Base-by-base conservation (phyloP, 768 basidiomycete genomes). In the Termitomyces sp. region DNA sequence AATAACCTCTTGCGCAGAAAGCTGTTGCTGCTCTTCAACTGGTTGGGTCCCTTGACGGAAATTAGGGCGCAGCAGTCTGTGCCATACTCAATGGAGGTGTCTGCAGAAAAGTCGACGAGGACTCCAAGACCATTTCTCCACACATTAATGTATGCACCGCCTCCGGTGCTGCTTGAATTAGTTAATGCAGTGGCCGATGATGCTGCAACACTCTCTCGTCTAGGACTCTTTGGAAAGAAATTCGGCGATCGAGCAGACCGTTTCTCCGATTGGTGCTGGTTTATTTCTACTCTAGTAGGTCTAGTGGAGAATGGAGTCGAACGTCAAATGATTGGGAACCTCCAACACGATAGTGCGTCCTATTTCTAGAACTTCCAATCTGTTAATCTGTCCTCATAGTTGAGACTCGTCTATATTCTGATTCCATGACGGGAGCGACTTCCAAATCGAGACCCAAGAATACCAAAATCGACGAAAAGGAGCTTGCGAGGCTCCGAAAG, bases 191-290 rank as follows among this genome's bases (percentile, higher is more conserved):
- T 85, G 36, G 79, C 92, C 7, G 91, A 94, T 64, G 92, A 94
- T 71, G 68, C 90, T n/a, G 79, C 81, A 47, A 91, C 90, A n/a
- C 82, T 86, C 63, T 84, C 87, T 13, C 77, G 76, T 58, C 71
- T 93, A 29, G 92, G 91, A 1, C 71, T 94, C 10, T 63, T 93
- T 4, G 83, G 87, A 5, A 79, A 81, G 62, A 78, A 75, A 50
- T 71, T 80, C 1, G 92, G 92, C 18, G 78, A 81, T 50, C 81
- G 84, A 36, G 92, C 90, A 3, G 90, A 76, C 36, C 80, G 83
- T 12, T 84, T 92, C 65, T 84, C 91, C 2, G 84, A 93, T 69
- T 92, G 88, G 88, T 92, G 91, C 67, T 94, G 91, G 92, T 79
- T 94, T 61, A 72, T 88, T 29, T 77, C 86, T 16, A 94, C 90